These are phyloP conservation scores for Malus domestica DNA, from an alignment of 306 rosid genomes.

Conservation along the genomic window ASM211411v1 NC_041791.1:6858001-6858500, in stretches of 20 bases:
- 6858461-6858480: constrained; percentile 64
- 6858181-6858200: constrained; percentile 46
- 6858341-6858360: background rate
- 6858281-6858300: constrained; percentile 62
- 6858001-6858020: background rate
- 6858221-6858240: background rate
- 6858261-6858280: constrained; percentile 46
- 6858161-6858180: constrained; percentile 68
- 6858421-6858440: constrained; percentile 27
- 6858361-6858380: background rate
- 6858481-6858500: constrained; percentile 58
- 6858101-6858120: constrained; percentile 79
- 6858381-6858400: background rate
- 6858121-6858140: constrained; percentile 82
- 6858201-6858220: background rate
- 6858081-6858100: constrained; percentile 2
- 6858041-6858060: background rate
- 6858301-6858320: constrained; percentile 51
- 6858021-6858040: background rate
- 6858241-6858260: constrained; percentile 8
- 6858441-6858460: constrained; percentile 67
- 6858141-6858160: constrained; percentile 69
- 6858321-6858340: background rate
- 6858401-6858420: background rate
- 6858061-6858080: background rate